Percentiles rank a stretch among this genome's conserved stretches.
Evolutionary conservation across 495 filamentous ascomycete species (phyloP).

Genomic region (Penicillium egyptiacum): DNA sequence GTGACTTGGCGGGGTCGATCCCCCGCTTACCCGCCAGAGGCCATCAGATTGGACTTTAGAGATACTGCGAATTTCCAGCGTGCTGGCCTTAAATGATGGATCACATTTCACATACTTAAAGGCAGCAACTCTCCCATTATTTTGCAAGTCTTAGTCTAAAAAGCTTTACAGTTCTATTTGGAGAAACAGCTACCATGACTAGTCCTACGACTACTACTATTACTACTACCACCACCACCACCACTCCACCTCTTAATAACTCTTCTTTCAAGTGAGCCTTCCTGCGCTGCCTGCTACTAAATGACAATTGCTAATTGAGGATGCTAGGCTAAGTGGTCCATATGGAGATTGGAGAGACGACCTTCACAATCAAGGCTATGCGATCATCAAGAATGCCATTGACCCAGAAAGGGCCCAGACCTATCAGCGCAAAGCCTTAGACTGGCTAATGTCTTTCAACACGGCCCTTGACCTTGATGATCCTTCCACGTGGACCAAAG

Average conservation of each 20-base stretch:
- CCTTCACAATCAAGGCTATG: conserved; percentile 33
- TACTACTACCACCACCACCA: not conserved
- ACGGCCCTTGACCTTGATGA: conserved; percentile 29
- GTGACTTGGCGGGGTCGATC: not conserved
- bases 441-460: conserved; percentile 31
- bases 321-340: conserved; percentile 18
- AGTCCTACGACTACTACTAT: too few relatives aligned
- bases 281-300: not conserved
- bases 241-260: not conserved
- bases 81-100: not conserved
- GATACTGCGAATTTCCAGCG: not conserved
- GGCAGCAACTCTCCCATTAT: not conserved
- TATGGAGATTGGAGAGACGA: conserved; percentile 38
- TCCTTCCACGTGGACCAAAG: conserved; percentile 32
- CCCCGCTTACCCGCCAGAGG: not conserved
- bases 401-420: conserved; percentile 23
- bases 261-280: not conserved
- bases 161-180: not conserved
- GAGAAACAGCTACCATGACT: not conserved
- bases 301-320: not conserved
- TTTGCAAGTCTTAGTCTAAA: not conserved
- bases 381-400: conserved; percentile 32
- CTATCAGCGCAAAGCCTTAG: conserved; percentile 27
- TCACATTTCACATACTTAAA: not conserved
- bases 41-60: not conserved